Conservation (phyloP, 331 rosid genomes). For the Rhamnella rubrinervis region DNA sequence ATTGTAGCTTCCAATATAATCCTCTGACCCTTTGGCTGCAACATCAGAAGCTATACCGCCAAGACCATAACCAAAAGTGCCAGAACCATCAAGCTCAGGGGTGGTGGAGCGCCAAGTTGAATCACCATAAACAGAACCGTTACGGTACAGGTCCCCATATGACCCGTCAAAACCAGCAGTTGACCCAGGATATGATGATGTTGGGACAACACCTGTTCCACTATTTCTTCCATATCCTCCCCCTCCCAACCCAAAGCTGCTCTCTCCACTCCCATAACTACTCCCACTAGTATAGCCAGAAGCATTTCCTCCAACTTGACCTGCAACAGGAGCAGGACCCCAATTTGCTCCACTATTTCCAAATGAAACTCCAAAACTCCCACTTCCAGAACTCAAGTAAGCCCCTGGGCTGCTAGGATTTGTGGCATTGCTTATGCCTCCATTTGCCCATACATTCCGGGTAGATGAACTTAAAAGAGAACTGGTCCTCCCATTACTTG, state of each 20-base stretch:
- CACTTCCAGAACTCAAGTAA: constrained; percentile 65
- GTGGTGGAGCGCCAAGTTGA: constrained; percentile 71
- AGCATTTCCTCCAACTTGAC: constrained; percentile 64
- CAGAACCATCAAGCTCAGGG: constrained; percentile 75
- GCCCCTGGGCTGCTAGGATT: constrained; percentile 50
- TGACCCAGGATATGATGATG: constrained; percentile 54
- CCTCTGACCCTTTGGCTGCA: constrained; percentile 63
- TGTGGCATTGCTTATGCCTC: constrained; percentile 48
- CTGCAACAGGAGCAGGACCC: constrained; percentile 49
- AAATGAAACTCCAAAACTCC: constrained; percentile 65
- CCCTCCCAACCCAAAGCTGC: constrained; percentile 65
- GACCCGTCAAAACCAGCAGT: constrained; percentile 67
- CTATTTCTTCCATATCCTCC: constrained; percentile 73
- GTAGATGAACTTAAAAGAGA: constrained; percentile 66
- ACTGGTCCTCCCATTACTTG: constrained; percentile 58
- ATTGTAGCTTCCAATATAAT: constrained; percentile 67
- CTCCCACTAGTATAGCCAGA: constrained; percentile 57
- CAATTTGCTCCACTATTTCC: constrained; percentile 66
- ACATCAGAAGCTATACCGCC: constrained; percentile 64
- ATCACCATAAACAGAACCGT: constrained; percentile 57
- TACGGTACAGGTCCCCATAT: constrained; percentile 60
- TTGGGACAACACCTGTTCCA: constrained; percentile 43
- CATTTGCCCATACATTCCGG: constrained; percentile 89
- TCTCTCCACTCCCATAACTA: constrained; percentile 70
- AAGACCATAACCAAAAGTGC: constrained; percentile 65